Evolutionary conservation across 2,329 filamentous ascomycete species (phyloP), one percentile per base, ranked within the genome.

Genomic region (Aphanocladium album): DNA sequence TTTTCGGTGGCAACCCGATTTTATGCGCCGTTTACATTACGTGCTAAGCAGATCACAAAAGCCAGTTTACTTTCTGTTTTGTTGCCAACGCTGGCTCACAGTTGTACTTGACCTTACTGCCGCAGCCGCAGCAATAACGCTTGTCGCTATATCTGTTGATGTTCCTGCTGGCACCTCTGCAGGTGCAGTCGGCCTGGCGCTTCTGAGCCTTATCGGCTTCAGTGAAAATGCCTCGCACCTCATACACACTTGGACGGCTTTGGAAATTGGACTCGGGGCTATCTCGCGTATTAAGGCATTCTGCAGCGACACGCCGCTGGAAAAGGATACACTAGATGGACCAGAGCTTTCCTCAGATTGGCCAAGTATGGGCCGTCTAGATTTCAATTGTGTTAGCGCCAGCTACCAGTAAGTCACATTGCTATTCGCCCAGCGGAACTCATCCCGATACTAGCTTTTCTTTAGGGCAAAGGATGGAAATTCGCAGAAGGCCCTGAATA

Each of bases 21-120:
- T 77, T 60, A 70, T 75, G 35, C 65, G 74, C 21, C 75, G 74
- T 59, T 82, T 80, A 17, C 12, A 39, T 39, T 17, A 17, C 12
- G 35, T 11, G 9, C 35, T 37, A 16, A n/a, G 46, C 27, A n/a
- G 11, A 11, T 57, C 41, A 9, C 54, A 57, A 17, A n/a, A 16
- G 19, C 54, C 54, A 23, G 35, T 21, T n/a, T 47, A 57, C 19
- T 35, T 47, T 4, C 17, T 57, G 5, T 47, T 46, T 17, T 57
- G 54, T n/a, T 46, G 41, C 19, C 54, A 57, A 17, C 41, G 54
- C 19, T 57, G 61, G 30, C 60, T 65, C 2, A 50, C 62, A 11
- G 62, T 64, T 0, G 60, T 62, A 8, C 50, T 65, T 1, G 59
- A 49, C 3, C 62, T 63, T n/a, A 64, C 66, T n/a, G 59, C 64